A percentile compares a stretch with the other conserved stretches of the same genome.
Conservation (phyloP, 768 basidiomycete genomes). For the Trametes cubensis region DNA sequence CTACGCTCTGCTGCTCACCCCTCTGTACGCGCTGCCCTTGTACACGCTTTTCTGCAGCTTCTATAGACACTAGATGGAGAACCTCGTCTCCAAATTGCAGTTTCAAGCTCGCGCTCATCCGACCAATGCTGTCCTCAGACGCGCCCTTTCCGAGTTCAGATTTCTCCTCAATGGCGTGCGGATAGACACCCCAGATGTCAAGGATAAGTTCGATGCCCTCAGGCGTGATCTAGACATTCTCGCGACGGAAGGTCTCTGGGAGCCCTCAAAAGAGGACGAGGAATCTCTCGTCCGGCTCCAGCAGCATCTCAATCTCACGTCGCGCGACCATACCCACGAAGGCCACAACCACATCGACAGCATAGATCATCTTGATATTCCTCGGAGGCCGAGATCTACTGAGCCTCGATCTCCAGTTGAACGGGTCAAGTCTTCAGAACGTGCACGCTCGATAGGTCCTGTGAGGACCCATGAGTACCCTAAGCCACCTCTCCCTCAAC, state of each 20-base stretch:
- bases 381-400: neutral
- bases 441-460: neutral
- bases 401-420: neutral
- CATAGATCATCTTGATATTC: neutral
- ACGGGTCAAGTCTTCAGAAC: neutral
- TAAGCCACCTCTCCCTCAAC: neutral
- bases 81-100: slow-evolving; percentile 19
- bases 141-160: slow-evolving; percentile 11
- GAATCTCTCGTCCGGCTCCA: slow-evolving; percentile 13
- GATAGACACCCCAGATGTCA: slow-evolving; percentile 5
- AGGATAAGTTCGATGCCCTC: slow-evolving; percentile 13
- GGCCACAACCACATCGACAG: slow-evolving; percentile 17
- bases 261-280: slow-evolving; percentile 23
- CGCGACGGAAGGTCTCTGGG: slow-evolving; percentile 19
- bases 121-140: slow-evolving; percentile 7
- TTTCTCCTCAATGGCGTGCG: slow-evolving; percentile 9
- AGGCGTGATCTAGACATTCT: slow-evolving; percentile 18
- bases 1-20: too few relatives aligned
- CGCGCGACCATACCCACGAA: neutral
- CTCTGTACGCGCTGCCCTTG: neutral
- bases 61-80: slow-evolving; percentile 3
- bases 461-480: neutral
- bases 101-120: slow-evolving; percentile 20
- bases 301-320: slow-evolving; percentile 2
- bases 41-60: too few relatives aligned